Percentiles rank a stretch among this genome's conserved stretches.
phyloP scores from a whole-genome alignment of 2,329 filamentous ascomycete genomes.

The Keithomyces neogunnii region DNA sequence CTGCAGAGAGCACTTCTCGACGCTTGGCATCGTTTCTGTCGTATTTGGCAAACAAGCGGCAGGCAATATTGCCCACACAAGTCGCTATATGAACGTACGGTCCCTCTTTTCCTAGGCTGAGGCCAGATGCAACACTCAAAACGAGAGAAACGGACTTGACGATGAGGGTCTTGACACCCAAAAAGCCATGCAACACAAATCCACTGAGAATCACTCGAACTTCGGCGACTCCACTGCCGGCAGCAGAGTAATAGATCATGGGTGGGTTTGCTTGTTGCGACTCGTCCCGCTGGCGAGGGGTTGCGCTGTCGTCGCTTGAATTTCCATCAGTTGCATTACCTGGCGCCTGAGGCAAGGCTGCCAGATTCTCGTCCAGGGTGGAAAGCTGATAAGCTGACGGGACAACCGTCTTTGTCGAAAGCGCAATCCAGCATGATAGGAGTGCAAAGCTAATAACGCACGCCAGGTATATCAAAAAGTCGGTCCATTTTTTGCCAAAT shows the following conservation, averaged over 20 bases:
- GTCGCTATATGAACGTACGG: conserved; percentile 97
- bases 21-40: conserved; percentile 90
- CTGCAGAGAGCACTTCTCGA: conserved; percentile 86
- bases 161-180: conserved; percentile 78
- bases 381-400: conserved; percentile 80
- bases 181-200: conserved; percentile 91
- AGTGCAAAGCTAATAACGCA: conserved; percentile 63
- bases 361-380: conserved; percentile 89
- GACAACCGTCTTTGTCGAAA: conserved; percentile 89
- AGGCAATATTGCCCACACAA: conserved; percentile 90
- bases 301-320: conserved; percentile 35
- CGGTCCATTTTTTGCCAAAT: conserved; percentile 51
- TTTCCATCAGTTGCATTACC: conserved; percentile 28
- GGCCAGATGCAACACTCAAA: conserved; percentile 81
- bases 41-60: conserved; percentile 90
- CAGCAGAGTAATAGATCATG: conserved; percentile 93
- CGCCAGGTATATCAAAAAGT: conserved; percentile 68
- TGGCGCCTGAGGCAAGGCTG: conserved; percentile 38
- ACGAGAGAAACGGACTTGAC: conserved; percentile 79
- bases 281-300: conserved; percentile 31
- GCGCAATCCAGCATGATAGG: conserved; percentile 68
- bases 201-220: conserved; percentile 97
- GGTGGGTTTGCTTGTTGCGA: conserved; percentile 40
- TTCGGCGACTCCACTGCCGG: conserved; percentile 92
- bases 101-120: conserved; percentile 89